A percentile compares a stretch with the other conserved stretches of the same genome.
Evolutionary conservation across 163 green algal species (phyloP).

Genomic region (Chlamydomonas reinhardtii): DNA sequence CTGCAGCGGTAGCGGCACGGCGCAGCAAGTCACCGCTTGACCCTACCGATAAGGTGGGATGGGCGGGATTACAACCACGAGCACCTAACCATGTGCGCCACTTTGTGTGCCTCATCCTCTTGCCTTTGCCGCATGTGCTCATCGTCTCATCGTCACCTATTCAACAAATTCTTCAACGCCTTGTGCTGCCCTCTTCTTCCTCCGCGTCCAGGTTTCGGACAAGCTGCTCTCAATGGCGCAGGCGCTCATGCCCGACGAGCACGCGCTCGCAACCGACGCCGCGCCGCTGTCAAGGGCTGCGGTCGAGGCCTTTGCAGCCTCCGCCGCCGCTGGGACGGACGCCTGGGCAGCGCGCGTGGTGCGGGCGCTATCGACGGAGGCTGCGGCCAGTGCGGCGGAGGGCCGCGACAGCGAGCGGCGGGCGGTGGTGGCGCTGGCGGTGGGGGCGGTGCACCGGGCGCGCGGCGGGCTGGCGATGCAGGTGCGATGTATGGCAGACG

Average conservation of each 20-base stretch:
- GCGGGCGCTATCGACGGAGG: slow-evolving; percentile 28
- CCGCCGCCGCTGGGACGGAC: slow-evolving; percentile 67
- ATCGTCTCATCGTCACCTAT: no score
- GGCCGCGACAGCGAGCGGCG: slow-evolving; percentile 37
- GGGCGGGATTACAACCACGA: no score
- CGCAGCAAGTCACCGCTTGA: slow-evolving; percentile 12
- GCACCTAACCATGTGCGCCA: no score
- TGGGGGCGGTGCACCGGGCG: slow-evolving; percentile 66
- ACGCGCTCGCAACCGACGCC: slow-evolving; percentile 11
- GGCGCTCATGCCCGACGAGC: slow-evolving; percentile 66
- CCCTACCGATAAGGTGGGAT: slow-evolving; percentile 26
- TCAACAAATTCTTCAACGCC: no score
- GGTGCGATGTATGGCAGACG: not conserved
- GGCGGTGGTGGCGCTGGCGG: slow-evolving; percentile 72
- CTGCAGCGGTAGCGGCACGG: slow-evolving; percentile 40
- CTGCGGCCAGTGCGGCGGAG: slow-evolving; percentile 18
- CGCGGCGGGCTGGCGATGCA: slow-evolving; percentile 42
- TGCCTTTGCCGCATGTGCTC: no score
- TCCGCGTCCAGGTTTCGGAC: slow-evolving; percentile 52
- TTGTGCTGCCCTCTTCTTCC: no score
- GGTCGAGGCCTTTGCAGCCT: slow-evolving; percentile 77
- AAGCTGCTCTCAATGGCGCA: slow-evolving; percentile 67
- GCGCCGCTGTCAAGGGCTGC: slow-evolving; percentile 63
- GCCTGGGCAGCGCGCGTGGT: slow-evolving; percentile 54
- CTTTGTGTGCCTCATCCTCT: no score